These are phyloP conservation scores for Skeletonema marinoi DNA, from an alignment of 108 stramenopile genomes.

Conservation along the genomic window DNA sequence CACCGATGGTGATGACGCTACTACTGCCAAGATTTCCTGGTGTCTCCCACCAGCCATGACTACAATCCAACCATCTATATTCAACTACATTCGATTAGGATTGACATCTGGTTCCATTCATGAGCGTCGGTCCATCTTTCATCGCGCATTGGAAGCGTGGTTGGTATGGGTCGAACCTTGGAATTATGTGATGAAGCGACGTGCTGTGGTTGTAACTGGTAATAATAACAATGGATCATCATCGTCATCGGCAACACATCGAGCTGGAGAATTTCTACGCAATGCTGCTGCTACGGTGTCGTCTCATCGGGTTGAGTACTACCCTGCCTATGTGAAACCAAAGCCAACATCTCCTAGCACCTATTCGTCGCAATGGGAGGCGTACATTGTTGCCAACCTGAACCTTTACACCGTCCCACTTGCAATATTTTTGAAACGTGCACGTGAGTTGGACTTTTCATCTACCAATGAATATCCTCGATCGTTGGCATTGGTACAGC, in stretches of 20 bases:
- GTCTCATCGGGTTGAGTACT: conserved; percentile 29
- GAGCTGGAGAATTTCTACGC: conserved; percentile 36
- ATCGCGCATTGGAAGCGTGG: conserved; percentile 79
- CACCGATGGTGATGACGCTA: conserved; percentile 14
- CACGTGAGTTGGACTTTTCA: conserved; percentile 88
- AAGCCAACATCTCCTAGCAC: conserved; percentile 61
- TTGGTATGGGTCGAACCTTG: conserved; percentile 88
- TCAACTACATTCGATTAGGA: conserved; percentile 71
- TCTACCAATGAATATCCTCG: conserved; percentile 53
- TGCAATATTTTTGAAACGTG: conserved; percentile 86
- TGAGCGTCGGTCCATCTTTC: conserved; percentile 58
- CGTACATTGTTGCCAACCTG: conserved; percentile 81
- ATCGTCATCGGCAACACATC: neutral
- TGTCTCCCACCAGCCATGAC: conserved; percentile 68
- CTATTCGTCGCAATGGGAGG: conserved; percentile 73
- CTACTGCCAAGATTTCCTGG: conserved; percentile 35
- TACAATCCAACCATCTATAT: conserved; percentile 61
- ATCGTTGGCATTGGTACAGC: conserved; percentile 57
- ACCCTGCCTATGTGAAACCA: conserved; percentile 38
- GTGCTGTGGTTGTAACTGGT: conserved; percentile 5
- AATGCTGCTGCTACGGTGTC: conserved; percentile 37
- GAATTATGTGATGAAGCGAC: conserved; percentile 56
- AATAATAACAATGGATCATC: neutral
- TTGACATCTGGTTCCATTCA: conserved; percentile 83
- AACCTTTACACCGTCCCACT: conserved; percentile 81